Base-by-base conservation (phyloP, 192 early-diverging fungal genomes). In the Podila horticola region DNA sequence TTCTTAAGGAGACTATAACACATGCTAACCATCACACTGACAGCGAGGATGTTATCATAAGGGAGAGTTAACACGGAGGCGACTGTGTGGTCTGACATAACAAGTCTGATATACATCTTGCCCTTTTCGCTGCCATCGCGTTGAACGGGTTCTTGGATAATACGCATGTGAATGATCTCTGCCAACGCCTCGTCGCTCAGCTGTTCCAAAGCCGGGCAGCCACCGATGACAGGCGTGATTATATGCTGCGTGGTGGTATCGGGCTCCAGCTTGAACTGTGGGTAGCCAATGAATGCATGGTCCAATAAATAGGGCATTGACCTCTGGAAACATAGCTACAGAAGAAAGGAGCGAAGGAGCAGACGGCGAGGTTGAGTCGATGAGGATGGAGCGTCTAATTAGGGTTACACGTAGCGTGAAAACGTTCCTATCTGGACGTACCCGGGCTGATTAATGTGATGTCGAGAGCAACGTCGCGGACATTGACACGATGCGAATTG, bases 11-110 rank as follows among this genome's bases (percentile, higher is more conserved):
- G 57, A 58, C 57, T 58, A 11, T 3, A 2, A 58, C 57, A 22
- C 57, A 58, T 58, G 57, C 57, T 58, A 7, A 26, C 8, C 57
- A 58, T 58, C 57, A 58, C 57, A 58, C 57, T 58, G n/a, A 58
- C 57, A 1, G 17, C 1, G 57, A 22, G 57, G 57, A 58, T 58
- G 8, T 58, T 22, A 26, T 58, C 57, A 26, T 58, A 58, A 58
- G 8, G 57, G n/a, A 22, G n/a, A 8, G 57, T 58, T 19, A 58
- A 26, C 57, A 58, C 26, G n/a, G 57, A 24, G 24, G n/a, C 57
- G n/a, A 58, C 57, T 58, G 57, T 58, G 3, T 58, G n/a, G 57
- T 58, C 57, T 11, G 17, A 24, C n/a, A 58, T 58, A 22, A 58
- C n/a, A 26, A 58, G 57, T 58, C 57, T 19, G 26, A 58, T 58